Base-by-base conservation (phyloP, 371 early-diverging fungal species). In the Funneliformis caledonium region DNA sequence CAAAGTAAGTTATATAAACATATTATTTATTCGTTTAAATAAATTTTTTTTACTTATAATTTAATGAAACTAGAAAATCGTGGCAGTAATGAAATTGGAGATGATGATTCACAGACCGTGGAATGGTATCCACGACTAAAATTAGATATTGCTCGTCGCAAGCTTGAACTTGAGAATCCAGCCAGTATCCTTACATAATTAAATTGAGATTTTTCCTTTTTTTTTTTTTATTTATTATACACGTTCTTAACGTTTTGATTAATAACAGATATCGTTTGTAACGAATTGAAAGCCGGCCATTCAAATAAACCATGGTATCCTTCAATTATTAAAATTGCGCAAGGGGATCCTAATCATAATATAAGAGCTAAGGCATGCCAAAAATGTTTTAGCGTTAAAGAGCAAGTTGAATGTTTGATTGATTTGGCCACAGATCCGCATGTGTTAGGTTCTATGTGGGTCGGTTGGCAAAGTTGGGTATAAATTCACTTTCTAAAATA, bases 101-200 rank as follows among this genome's bases (percentile, higher is more conserved):
- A 50, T n/a, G 45, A 48, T 12, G 14, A 45, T 47, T 48, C 47
- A 4, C 72, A 48, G 48, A 48, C 50, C 7, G 19, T 43, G 9
- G 72, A 72, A 72, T 72, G 50, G 72, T 72, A 72, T 72, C 72
- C 72, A 72, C 72, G 72, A 5, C n/a, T 47, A 26, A 72, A 72
- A 48, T 72, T 72, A 26, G 72, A 72, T 31, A 72, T 72, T 48
- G 72, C 72, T 50, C 43, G 72, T 10, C 72, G 50, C 1, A 72
- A 72, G 47, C 72, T 72, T 48, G 72, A 72, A 26, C 47, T n/a
- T 10, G 50, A 48, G 48, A 72, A 72, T 26, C 50, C 72, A 22
- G 72, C 50, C 5, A 48, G 72, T 72, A 26, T 72, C 26, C 26
- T 48, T 37, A 43, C 22, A 43, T 47, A 37, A 12, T 9, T 68